Conservation (phyloP, 495 filamentous ascomycete genomes). For the Daldinia concentrica region DNA sequence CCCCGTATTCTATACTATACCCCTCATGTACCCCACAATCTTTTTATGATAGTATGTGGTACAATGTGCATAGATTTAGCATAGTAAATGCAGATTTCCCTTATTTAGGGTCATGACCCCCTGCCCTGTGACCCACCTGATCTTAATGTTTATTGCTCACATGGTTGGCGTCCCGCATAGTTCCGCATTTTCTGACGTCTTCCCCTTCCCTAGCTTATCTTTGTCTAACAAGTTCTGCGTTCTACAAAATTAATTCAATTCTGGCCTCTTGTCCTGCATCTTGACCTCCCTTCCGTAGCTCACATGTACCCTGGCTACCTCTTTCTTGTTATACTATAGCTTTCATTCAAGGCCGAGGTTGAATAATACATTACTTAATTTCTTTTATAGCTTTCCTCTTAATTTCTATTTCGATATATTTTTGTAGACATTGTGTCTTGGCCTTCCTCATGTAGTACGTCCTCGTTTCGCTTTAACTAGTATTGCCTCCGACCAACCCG, state of each 20-base stretch:
- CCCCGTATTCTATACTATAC: conserved; percentile 17
- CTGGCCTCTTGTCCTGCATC: neutral
- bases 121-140: conserved; percentile 25
- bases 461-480: neutral
- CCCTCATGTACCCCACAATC: conserved; percentile 23
- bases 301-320: neutral
- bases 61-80: neutral
- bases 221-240: neutral
- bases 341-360: neutral
- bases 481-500: neutral
- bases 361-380: neutral
- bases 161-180: conserved; percentile 16
- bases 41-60: neutral
- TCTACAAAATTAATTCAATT: neutral
- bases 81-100: neutral
- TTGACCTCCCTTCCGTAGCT: neutral
- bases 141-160: conserved; percentile 27
- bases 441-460: neutral
- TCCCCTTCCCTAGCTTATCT: neutral
- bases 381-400: neutral
- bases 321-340: neutral
- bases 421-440: neutral
- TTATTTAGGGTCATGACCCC: conserved; percentile 6
- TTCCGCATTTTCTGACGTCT: conserved; percentile 28
- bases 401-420: neutral